phyloP scores from a whole-genome alignment of 148 eudicot genomes.

The Limonium bicolor region DNA sequence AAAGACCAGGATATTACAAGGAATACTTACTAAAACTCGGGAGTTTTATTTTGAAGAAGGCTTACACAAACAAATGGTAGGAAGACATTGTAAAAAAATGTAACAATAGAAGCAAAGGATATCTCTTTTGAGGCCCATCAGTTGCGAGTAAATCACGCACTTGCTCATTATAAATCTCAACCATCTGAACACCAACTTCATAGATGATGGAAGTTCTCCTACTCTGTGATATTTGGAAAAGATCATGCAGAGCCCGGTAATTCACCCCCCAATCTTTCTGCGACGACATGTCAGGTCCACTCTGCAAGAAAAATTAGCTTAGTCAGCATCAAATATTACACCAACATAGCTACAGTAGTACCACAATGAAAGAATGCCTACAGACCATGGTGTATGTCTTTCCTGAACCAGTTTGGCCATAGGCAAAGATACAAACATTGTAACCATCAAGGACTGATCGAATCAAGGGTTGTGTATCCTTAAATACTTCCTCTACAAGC shows the following conservation, averaged over 20 bases:
- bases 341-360: not conserved
- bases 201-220: conserved; percentile 52
- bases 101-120: conserved; percentile 33
- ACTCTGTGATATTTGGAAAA: conserved; percentile 61
- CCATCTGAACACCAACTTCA: conserved; percentile 84
- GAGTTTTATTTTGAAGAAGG: too few species aligned
- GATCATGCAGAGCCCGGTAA: conserved; percentile 75
- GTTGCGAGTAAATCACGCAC: conserved; percentile 69
- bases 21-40: too few species aligned
- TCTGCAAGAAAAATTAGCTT: conserved; percentile 18
- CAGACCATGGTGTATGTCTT: conserved; percentile 93
- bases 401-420: conserved; percentile 94
- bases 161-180: conserved; percentile 91
- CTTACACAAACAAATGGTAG: not conserved
- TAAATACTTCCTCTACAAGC: conserved; percentile 70
- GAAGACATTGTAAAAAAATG: not conserved
- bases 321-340: not conserved
- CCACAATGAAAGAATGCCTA: not conserved
- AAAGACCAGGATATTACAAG: too few species aligned
- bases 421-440: conserved; percentile 85
- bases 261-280: conserved; percentile 82
- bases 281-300: conserved; percentile 60
- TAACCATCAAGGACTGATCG: conserved; percentile 90
- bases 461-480: conserved; percentile 73
- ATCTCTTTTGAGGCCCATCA: conserved; percentile 59